Percentiles rank a stretch among this genome's conserved stretches.
These are phyloP conservation scores for Mortierella alpina DNA, from an alignment of 192 early-diverging fungal genomes.

Conservation along the genomic window DNA sequence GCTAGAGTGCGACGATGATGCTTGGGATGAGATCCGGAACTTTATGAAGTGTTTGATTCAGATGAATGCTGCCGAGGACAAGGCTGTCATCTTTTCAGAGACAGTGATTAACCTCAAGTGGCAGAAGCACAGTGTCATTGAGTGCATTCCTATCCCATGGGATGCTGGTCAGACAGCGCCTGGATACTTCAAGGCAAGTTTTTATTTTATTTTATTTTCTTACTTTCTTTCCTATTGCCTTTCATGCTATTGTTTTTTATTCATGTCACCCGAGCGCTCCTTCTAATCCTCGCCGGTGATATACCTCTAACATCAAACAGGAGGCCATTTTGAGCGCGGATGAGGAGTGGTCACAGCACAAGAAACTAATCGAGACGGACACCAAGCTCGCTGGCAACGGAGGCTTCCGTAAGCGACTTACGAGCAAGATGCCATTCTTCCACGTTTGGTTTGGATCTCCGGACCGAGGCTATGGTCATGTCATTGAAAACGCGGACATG, in stretches of 20 bases:
- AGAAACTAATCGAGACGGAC: conserved; percentile 77
- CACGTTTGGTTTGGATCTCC: conserved; percentile 94
- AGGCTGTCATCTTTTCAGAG: conserved; percentile 89
- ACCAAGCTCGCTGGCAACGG: conserved; percentile 51
- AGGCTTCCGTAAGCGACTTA: conserved; percentile 79
- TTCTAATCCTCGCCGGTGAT: not conserved
- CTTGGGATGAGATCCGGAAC: conserved; percentile 95
- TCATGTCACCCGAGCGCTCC: not conserved
- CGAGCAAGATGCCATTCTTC: conserved; percentile 91
- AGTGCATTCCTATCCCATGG: conserved; percentile 91
- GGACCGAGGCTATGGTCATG: conserved; percentile 90
- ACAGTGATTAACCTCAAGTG: conserved; percentile 82
- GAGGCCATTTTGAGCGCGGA: conserved; percentile 81
- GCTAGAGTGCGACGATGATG: conserved; percentile 89
- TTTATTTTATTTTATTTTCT: not conserved
- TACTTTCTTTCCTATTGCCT: not conserved
- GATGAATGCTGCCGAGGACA: conserved; percentile 81
- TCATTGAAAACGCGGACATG: conserved; percentile 88
- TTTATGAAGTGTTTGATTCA: conserved; percentile 95
- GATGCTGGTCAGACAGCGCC: conserved; percentile 79
- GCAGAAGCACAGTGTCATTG: conserved; percentile 88
- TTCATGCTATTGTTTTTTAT: not conserved
- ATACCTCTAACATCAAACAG: conserved; percentile 22
- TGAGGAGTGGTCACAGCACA: conserved; percentile 93
- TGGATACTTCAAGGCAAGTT: conserved; percentile 81